These are phyloP conservation scores for Breviolum minutum DNA, from an alignment of 73 alveolate genomes.

Conservation along the genomic window DNA sequence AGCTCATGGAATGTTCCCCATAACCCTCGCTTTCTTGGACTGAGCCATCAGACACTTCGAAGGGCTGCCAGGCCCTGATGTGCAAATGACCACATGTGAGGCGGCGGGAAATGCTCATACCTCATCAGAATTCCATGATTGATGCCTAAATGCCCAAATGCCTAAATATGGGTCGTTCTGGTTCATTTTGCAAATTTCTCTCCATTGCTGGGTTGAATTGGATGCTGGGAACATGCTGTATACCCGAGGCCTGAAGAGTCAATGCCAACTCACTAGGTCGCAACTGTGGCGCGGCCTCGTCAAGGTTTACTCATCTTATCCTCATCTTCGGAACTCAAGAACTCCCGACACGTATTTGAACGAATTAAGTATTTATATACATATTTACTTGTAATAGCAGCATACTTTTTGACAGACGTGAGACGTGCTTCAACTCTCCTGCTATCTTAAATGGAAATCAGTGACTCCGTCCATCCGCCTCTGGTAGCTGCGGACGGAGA, in stretches of 20 bases:
- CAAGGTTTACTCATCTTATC: neutral
- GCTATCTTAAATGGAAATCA: too few species aligned
- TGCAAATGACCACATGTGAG: neutral
- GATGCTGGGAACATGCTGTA: neutral
- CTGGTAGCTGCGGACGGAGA: constrained; percentile 26
- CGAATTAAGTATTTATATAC: too few species aligned
- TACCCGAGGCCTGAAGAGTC: constrained; percentile 16
- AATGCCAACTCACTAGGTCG: constrained; percentile 40
- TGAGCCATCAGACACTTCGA: neutral
- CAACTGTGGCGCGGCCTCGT: constrained; percentile 57
- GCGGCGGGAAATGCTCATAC: neutral
- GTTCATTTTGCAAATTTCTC: too few species aligned
- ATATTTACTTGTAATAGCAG: too few species aligned
- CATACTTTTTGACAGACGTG: too few species aligned
- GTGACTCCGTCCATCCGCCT: neutral
- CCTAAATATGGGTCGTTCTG: too few species aligned
- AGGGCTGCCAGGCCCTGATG: constrained; percentile 49
- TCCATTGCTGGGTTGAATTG: neutral
- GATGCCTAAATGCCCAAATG: too few species aligned
- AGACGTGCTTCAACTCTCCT: too few species aligned
- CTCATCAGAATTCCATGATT: too few species aligned
- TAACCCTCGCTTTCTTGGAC: neutral
- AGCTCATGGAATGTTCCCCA: neutral
- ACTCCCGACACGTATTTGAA: too few species aligned
- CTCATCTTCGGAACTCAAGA: neutral